Conservation (phyloP, 164 flowering plant genomes). For the grape (Vitis vinifera) region ASM3070453v1 NC_081822.1:12099001-12099500, state of each 20-base stretch:
- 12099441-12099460: constrained; percentile 3
- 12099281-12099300: no score
- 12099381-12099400: constrained; percentile 47
- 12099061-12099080: neutral
- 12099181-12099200: no score
- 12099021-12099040: neutral
- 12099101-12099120: constrained; percentile 10
- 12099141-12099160: constrained; percentile 5
- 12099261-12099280: no score
- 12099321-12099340: neutral
- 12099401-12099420: constrained; percentile 74
- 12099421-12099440: constrained; percentile 37
- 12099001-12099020: neutral
- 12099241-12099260: no score
- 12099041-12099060: neutral
- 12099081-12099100: neutral
- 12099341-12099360: neutral
- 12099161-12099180: no score
- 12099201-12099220: no score
- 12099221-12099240: no score
- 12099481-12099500: no score
- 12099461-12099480: no score
- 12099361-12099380: constrained; percentile 54
- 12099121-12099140: constrained; percentile 19
- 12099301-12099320: no score